A percentile compares a stretch with the other conserved stretches of the same genome.
Conservation (phyloP, 768 basidiomycete species). For the Trametes elegans region DNA sequence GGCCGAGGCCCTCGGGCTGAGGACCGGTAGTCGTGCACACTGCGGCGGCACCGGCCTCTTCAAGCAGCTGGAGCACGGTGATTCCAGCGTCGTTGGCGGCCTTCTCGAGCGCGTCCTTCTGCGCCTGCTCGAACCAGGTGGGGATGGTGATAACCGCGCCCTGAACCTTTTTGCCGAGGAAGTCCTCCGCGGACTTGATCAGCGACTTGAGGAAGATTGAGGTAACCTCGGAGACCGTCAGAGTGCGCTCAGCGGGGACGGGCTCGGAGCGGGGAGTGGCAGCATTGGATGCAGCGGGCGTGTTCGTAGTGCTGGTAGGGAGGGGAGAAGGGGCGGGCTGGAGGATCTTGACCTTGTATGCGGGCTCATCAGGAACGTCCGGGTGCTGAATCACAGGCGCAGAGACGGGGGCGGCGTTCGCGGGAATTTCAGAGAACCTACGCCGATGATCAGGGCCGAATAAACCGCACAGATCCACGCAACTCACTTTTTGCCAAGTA, state of each 20-base stretch:
- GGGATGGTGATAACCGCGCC: constrained; percentile 88
- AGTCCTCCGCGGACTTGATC: constrained; percentile 84
- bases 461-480: neutral
- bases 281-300: constrained; percentile 63
- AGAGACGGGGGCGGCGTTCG: constrained; percentile 49
- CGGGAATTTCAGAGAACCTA: constrained; percentile 75
- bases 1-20: constrained; percentile 40
- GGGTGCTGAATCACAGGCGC: constrained; percentile 80
- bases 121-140: constrained; percentile 64
- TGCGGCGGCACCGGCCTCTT: constrained; percentile 80
- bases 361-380: constrained; percentile 64
- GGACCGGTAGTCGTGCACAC: constrained; percentile 50
- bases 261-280: constrained; percentile 76
- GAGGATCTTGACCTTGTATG: constrained; percentile 82
- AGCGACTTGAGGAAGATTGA: constrained; percentile 85
- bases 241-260: constrained; percentile 58
- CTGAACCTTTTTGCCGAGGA: constrained; percentile 74
- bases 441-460: neutral
- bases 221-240: constrained; percentile 82
- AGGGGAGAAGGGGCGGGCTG: constrained; percentile 74
- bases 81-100: constrained; percentile 83
- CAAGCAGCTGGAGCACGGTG: constrained; percentile 79
- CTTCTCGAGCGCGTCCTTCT: constrained; percentile 66
- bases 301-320: constrained; percentile 46
- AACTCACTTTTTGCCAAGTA: constrained; percentile 88